phyloP scores from a whole-genome alignment of 495 filamentous ascomycete genomes.

The Daldinia caldariorum region DNA sequence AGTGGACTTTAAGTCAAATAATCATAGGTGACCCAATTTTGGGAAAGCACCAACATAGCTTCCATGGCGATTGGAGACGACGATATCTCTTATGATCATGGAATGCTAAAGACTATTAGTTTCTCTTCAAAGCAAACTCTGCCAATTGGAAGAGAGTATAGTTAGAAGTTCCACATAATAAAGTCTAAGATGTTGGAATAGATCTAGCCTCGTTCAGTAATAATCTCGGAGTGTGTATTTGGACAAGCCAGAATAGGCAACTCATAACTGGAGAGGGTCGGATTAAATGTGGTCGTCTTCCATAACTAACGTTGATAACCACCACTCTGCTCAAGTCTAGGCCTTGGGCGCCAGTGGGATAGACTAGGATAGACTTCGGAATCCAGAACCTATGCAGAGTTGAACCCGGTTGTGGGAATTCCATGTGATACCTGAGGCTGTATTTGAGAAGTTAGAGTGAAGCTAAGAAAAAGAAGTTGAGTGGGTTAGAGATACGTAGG shows the following conservation, averaged over 20 bases:
- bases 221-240: conserved; percentile 37
- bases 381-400: background rate
- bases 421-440: background rate
- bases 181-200: conserved; percentile 25
- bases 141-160: conserved; percentile 17
- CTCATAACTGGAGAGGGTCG: conserved; percentile 33
- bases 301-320: background rate
- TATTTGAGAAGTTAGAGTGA: background rate
- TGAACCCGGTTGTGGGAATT: conserved; percentile 9
- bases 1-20: background rate
- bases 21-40: conserved; percentile 7
- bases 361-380: conserved; percentile 10
- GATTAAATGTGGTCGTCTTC: conserved; percentile 8
- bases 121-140: background rate
- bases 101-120: conserved; percentile 18
- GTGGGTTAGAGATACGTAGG: no score
- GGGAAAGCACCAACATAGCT: conserved; percentile 16
- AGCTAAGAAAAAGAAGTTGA: no score
- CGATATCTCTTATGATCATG: conserved; percentile 11
- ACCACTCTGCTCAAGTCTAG: conserved; percentile 2
- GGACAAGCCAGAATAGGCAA: conserved; percentile 44
- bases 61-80: conserved; percentile 16
- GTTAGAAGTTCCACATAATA: conserved; percentile 24
- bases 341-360: conserved; percentile 1
- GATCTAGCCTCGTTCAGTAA: conserved; percentile 37